Evolutionary conservation across 1,139 yeast genomes (phyloP), one percentile per base, ranked within the genome.

Genomic region (Pneumocystis wakefieldiae): DNA sequence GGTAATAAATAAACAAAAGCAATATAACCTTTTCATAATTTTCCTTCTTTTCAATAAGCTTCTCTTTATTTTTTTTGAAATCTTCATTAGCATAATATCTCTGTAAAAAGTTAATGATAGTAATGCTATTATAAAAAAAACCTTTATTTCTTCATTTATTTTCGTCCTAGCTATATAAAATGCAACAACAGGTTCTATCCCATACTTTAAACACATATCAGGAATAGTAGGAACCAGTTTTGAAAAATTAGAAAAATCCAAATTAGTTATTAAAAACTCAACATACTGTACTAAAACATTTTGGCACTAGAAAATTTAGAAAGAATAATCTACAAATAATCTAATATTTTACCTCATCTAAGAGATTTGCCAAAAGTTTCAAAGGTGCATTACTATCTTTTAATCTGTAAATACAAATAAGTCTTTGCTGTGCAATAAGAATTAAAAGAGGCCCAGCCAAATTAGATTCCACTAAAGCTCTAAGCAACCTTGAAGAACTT

Each of bases 161-260:
- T 72, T 71, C 32, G 78, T 77, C 70, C 97, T 80, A 95, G 96
- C 88, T 1, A 89, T 71, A 66, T 86, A 89, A 74, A 86, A 89
- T 0, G 85, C 85, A 88, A 92, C 86, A 42, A 80, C 78, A 0
- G 84, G 77, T 2, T 83, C 78, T 2, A 90, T 78, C 2, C 80
- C 78, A 69, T 79, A 86, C 0, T 77, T 74, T 7, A 72, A 69
- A 8, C 80, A 72, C 59, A 90, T 75, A 4, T 77, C 79, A 1
- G 76, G 73, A 29, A 85, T 72, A 0, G 84, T 73, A 1, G 81
- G 68, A 67, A 87, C 75, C 17, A 73, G 68, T 0, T 72, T 64
- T 1, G 73, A 68, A 63, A 83, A 79, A 0, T 74, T 72, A 5
- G 74, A 70, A 3, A 66, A 63, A 3, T 72, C 55, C 12, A 57